Evolutionary conservation across 257 asterid species (phyloP), one percentile per base, ranked within the genome.

Genomic region (Schizonepeta tenuifolia): DNA sequence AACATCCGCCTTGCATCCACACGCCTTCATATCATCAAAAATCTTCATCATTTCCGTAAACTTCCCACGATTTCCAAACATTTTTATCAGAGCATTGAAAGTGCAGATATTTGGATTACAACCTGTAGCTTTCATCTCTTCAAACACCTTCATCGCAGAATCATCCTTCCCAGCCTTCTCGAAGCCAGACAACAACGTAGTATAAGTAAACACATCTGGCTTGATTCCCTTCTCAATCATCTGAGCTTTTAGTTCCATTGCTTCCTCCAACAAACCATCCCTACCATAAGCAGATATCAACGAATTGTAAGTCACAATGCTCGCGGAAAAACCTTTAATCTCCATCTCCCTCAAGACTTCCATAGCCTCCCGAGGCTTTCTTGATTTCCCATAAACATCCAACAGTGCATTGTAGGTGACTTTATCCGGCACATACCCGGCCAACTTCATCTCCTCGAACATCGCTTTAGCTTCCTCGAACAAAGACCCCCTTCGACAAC

Each of bases 111-210:
- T 94, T 12, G 99, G 97, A 41, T 77, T 87, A 77, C 96, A 89
- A 12, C 92, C 95, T 2, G 78, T 74, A 72, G 56, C 40, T 51
- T 75, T 79, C 98, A 93, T 93, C 80, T 93, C 97, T 54, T 89
- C 83, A 50, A 87, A 91, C 41, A 89, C 74, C 84, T 79, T 84
- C 90, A 86, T 85, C 1, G 98, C 98, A 6, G 87, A 78, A 75
- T 84, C 96, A 67, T 94, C 97, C 82, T 86, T 94, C 21, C 97
- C 99, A 21, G 97, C 91, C 85, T 91, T 89, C 83, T 94, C 97
- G 71, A 85, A 94, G 56, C 99, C 99, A 0, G 99, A 94, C 31
- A 94, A 77, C 50, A 94, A 74, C 2, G 99, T 94, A 3, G 99
- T 94, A 69, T 85, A 93, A 31, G 98, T 93, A 60, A 91, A 88